Percentiles rank a stretch among this genome's conserved stretches.
phyloP scores from a whole-genome alignment of 2,329 filamentous ascomycete species.

The Epicoccum nigrum region DNA sequence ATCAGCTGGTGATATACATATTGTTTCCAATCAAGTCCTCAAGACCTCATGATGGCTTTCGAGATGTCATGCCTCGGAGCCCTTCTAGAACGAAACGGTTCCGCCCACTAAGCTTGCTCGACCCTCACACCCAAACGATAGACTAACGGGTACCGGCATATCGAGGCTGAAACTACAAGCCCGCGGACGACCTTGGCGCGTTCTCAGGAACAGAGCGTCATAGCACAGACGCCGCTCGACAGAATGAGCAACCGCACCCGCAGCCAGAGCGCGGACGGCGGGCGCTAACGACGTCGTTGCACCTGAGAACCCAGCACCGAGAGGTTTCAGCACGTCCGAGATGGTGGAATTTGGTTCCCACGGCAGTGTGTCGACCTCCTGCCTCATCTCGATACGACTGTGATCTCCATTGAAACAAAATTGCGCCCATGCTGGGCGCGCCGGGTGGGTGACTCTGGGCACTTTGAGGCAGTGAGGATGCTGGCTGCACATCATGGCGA shows the following conservation, averaged over 20 bases:
- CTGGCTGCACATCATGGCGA: background rate
- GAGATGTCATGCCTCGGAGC: background rate
- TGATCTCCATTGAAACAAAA: conserved; percentile 2
- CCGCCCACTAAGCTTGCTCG: background rate
- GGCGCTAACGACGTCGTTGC: background rate
- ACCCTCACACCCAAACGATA: background rate
- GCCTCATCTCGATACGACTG: conserved; percentile 1
- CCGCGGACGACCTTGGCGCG: conserved; percentile 4
- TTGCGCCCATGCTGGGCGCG: background rate
- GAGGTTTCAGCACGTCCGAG: conserved; percentile 6
- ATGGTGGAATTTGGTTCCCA: background rate
- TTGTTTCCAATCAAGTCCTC: no score
- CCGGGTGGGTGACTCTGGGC: background rate
- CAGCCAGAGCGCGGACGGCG: background rate
- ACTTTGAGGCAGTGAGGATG: background rate
- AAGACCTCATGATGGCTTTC: no score
- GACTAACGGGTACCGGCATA: conserved; percentile 2
- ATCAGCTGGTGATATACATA: no score
- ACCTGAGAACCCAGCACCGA: conserved; percentile 1
- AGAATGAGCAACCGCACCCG: conserved; percentile 1
- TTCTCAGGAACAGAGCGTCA: background rate
- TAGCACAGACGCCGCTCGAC: background rate
- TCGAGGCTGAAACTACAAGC: conserved; percentile 3
- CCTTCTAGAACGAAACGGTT: background rate
- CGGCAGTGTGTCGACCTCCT: background rate